Conservation (phyloP, 257 asterid genomes). For the Solanum medicagineum region DNA sequence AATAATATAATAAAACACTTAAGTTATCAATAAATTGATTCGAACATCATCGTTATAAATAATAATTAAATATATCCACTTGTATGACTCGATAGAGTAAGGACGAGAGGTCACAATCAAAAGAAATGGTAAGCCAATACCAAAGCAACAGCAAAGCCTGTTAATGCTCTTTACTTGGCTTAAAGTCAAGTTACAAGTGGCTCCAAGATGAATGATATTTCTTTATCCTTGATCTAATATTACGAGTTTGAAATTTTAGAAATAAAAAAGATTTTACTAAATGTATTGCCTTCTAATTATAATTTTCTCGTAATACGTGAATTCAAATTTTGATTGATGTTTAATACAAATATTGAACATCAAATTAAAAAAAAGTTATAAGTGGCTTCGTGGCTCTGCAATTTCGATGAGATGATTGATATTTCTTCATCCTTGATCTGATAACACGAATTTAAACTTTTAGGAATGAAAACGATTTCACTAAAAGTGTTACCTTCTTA, state of each 20-base stretch:
- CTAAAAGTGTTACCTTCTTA: too few species aligned
- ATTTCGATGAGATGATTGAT: too few species aligned
- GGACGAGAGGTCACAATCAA: not conserved
- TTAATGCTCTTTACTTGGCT: not conserved
- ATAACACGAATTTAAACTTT: not conserved
- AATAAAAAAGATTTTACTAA: not conserved
- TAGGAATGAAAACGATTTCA: not conserved
- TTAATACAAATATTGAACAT: too few species aligned
- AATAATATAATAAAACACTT: not conserved
- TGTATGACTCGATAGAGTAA: not conserved
- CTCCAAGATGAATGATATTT: not conserved
- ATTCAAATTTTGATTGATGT: too few species aligned
- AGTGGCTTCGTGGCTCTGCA: not conserved
- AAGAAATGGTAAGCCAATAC: not conserved
- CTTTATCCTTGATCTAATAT: accelerated
- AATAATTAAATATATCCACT: not conserved
- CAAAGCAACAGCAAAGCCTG: not conserved
- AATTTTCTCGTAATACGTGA: too few species aligned
- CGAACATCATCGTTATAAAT: not conserved
- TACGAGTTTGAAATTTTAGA: not conserved
- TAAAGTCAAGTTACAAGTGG: conserved; percentile 14
- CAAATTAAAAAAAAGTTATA: not conserved
- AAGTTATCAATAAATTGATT: not conserved
- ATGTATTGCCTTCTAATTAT: too few species aligned
- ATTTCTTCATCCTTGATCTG: too few species aligned